These are phyloP conservation scores for Hypoxylon fuscum DNA, from an alignment of 495 filamentous ascomycete genomes.

Conservation along the genomic window DNA sequence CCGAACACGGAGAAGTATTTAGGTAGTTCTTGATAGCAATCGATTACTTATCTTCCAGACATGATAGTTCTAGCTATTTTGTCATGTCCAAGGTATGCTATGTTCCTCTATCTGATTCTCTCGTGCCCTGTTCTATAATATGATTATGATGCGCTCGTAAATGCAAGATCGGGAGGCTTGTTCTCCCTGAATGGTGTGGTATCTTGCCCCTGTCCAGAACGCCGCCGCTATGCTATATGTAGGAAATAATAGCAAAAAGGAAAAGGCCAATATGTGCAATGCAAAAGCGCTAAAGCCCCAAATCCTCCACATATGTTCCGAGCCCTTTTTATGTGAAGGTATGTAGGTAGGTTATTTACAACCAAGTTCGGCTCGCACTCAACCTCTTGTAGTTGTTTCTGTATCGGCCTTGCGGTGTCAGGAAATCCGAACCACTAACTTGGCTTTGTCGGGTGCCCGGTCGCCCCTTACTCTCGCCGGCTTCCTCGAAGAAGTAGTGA, in stretches of 20 bases:
- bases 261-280: background rate
- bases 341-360: slow-evolving; percentile 4
- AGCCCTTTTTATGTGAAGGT: background rate
- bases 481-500: slow-evolving; percentile 45
- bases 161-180: slow-evolving; percentile 1
- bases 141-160: background rate
- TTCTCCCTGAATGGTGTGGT: background rate
- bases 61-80: background rate
- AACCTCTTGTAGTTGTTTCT: slow-evolving; percentile 42
- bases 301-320: background rate
- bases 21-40: background rate
- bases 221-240: slow-evolving; percentile 27
- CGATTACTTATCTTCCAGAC: no score
- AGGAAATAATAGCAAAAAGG: background rate
- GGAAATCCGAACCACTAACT: slow-evolving; percentile 34
- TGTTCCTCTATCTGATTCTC: no score
- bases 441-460: background rate
- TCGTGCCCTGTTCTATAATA: no score
- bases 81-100: background rate
- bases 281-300: no score
- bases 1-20: background rate
- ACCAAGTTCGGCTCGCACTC: slow-evolving; percentile 38
- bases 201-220: background rate
- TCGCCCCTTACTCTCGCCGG: background rate
- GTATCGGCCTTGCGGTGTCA: slow-evolving; percentile 8